These are phyloP conservation scores for Hansenula sp. DNA, from an alignment of 1,139 yeast species.

Conservation along the genomic window DNA sequence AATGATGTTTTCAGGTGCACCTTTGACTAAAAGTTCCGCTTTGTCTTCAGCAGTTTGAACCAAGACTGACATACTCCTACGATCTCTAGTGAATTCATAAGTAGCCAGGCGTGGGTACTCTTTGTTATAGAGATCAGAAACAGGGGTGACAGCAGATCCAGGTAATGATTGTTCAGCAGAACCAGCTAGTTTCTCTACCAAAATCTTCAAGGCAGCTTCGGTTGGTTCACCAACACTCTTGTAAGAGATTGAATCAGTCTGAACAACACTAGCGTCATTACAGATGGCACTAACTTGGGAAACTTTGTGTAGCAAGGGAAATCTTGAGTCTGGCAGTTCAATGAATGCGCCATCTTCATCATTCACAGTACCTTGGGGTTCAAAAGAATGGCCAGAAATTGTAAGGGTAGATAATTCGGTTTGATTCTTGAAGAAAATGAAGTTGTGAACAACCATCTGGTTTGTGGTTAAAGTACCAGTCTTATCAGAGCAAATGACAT, in stretches of 20 bases:
- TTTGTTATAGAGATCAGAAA: conserved; percentile 18
- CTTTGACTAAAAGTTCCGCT: conserved; percentile 39
- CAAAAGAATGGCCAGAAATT: conserved; percentile 20
- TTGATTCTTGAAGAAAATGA: conserved; percentile 16
- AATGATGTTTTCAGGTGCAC: conserved; percentile 50
- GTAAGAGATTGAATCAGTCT: conserved; percentile 16
- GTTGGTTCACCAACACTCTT: conserved; percentile 69
- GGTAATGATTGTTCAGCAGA: conserved; percentile 22
- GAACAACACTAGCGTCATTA: conserved; percentile 29
- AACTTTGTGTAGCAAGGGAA: conserved; percentile 25
- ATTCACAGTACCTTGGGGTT: conserved; percentile 34
- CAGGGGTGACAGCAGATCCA: conserved; percentile 18
- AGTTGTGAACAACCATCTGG: conserved; percentile 64
- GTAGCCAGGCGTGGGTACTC: conserved; percentile 24
- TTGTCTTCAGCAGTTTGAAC: conserved; percentile 25
- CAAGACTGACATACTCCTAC: conserved; percentile 47
- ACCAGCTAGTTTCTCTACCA: conserved; percentile 39
- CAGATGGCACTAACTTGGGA: conserved; percentile 29
- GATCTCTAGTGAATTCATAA: conserved; percentile 38
- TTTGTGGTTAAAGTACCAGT: conserved; percentile 83
- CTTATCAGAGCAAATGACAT: conserved; percentile 79
- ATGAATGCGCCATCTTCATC: conserved; percentile 27
- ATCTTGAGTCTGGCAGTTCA: conserved; percentile 25
- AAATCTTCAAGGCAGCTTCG: conserved; percentile 75
- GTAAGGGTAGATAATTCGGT: conserved; percentile 11